Percentiles rank a stretch among this genome's conserved stretches.
Evolutionary conservation across 371 early-diverging fungal genomes (phyloP).

Genomic region (Circinella umbellata): DNA sequence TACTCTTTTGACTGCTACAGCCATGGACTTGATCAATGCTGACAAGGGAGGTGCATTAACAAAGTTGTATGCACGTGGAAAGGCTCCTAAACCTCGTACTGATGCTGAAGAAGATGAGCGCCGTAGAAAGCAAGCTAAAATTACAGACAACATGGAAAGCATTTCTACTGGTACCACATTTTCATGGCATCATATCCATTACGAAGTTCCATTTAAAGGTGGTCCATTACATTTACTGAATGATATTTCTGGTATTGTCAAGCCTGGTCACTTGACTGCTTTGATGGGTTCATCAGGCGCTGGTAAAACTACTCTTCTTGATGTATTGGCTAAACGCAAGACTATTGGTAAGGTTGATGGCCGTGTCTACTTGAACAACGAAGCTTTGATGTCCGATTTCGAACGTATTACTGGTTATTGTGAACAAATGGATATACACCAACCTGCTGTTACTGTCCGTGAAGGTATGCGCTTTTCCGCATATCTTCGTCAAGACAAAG

Average conservation of each 20-base stretch:
- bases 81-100: slow-evolving; percentile 22
- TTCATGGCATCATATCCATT: slow-evolving; percentile 60
- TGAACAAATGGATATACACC: slow-evolving; percentile 85
- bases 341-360: slow-evolving; percentile 78
- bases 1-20: slow-evolving; percentile 33
- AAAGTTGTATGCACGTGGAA: slow-evolving; percentile 44
- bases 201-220: slow-evolving; percentile 61
- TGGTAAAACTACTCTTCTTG: slow-evolving; percentile 89
- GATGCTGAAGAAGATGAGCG: slow-evolving; percentile 28
- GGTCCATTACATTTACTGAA: slow-evolving; percentile 53
- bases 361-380: slow-evolving; percentile 63
- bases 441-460: slow-evolving; percentile 62
- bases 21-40: slow-evolving; percentile 44
- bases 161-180: slow-evolving; percentile 53
- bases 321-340: slow-evolving; percentile 81
- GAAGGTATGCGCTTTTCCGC: slow-evolving; percentile 75
- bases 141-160: slow-evolving; percentile 35
- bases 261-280: slow-evolving; percentile 74
- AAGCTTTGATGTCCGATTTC: slow-evolving; percentile 56
- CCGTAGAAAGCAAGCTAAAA: slow-evolving; percentile 27
- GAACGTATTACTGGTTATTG: slow-evolving; percentile 79
- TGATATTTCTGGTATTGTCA: slow-evolving; percentile 55
- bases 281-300: slow-evolving; percentile 88
- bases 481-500: slow-evolving; percentile 60
- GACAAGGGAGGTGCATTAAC: slow-evolving; percentile 46